phyloP scores from a whole-genome alignment of 306 rosid genomes.

The Astragalus membranaceus region DNA sequence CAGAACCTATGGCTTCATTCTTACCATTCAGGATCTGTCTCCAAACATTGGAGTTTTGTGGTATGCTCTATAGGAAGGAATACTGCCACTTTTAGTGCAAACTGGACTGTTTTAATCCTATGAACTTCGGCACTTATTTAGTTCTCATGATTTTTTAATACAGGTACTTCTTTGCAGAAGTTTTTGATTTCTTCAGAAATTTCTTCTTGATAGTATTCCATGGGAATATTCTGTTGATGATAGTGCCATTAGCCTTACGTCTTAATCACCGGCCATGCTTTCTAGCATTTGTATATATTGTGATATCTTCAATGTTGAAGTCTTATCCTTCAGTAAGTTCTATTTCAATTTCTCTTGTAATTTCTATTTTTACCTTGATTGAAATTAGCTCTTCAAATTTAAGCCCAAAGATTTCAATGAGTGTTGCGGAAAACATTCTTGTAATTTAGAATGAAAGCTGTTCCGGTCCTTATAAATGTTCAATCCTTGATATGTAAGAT shows the following conservation, averaged over 20 bases:
- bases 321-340: conserved; percentile 79
- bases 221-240: conserved; percentile 78
- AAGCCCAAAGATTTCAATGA: neutral
- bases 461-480: neutral
- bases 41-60: conserved; percentile 91
- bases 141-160: conserved; percentile 20
- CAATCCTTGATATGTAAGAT: neutral
- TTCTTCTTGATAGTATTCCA: conserved; percentile 88
- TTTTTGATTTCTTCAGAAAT: conserved; percentile 76
- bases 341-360: neutral
- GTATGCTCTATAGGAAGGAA: conserved; percentile 42
- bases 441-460: neutral
- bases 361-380: neutral
- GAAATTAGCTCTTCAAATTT: conserved; percentile 2
- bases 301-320: conserved; percentile 71
- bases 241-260: conserved; percentile 75
- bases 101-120: conserved; percentile 19
- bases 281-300: conserved; percentile 69
- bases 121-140: conserved; percentile 15
- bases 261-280: conserved; percentile 85
- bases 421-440: conserved; percentile 6
- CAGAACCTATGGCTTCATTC: conserved; percentile 93
- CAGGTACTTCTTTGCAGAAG: conserved; percentile 99
- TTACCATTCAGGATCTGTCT: conserved; percentile 83
- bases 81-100: neutral